Conservation (phyloP, 2,329 filamentous ascomycete species). For the Claviceps sp. region DNA sequence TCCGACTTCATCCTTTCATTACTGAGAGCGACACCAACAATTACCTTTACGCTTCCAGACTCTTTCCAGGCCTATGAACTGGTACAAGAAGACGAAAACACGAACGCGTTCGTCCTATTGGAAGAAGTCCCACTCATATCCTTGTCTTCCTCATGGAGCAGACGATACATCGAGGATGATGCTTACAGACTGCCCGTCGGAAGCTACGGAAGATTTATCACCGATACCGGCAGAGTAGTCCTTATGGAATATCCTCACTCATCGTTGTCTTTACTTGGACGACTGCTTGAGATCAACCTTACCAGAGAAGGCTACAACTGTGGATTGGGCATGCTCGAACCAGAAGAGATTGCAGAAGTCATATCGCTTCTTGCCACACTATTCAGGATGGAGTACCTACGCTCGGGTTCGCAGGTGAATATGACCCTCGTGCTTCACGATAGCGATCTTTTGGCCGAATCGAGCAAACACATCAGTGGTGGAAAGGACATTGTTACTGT, state of each 20-base stretch:
- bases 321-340: slow-evolving; percentile 39
- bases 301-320: slow-evolving; percentile 40
- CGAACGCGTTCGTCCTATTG: slow-evolving; percentile 60
- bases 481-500: slow-evolving; percentile 68
- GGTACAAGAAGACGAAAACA: slow-evolving; percentile 74
- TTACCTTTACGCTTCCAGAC: slow-evolving; percentile 65
- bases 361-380: slow-evolving; percentile 62
- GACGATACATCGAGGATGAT: slow-evolving; percentile 31
- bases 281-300: slow-evolving; percentile 56
- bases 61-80: slow-evolving; percentile 64
- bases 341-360: slow-evolving; percentile 56
- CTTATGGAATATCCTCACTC: slow-evolving; percentile 71
- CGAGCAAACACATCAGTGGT: slow-evolving; percentile 38
- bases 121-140: slow-evolving; percentile 51
- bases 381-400: slow-evolving; percentile 38
- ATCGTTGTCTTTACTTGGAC: slow-evolving; percentile 64
- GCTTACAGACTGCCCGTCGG: slow-evolving; percentile 50
- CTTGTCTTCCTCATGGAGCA: slow-evolving; percentile 30
- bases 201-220: slow-evolving; percentile 60
- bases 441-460: slow-evolving; percentile 39
- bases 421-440: slow-evolving; percentile 21
- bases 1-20: slow-evolving; percentile 45
- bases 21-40: slow-evolving; percentile 54
- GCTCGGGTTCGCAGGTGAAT: slow-evolving; percentile 13
- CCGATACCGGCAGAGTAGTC: slow-evolving; percentile 63